phyloP scores from a whole-genome alignment of 1,139 yeast genomes.

The Pichia sp. region DNA sequence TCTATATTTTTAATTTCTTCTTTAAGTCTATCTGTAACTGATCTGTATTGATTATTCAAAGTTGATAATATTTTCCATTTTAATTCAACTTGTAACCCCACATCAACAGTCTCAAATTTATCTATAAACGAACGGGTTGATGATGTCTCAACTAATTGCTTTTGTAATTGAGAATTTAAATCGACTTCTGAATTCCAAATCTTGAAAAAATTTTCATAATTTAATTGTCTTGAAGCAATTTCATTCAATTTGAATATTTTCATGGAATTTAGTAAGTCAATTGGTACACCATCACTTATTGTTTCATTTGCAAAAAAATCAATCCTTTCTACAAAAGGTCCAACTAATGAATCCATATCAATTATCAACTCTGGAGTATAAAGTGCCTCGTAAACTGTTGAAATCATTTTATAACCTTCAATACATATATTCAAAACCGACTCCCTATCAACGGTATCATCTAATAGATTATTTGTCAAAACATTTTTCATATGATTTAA shows the following conservation, averaged over 20 bases:
- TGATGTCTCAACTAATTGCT: constrained; percentile 38
- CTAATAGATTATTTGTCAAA: constrained; percentile 9
- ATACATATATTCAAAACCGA: constrained; percentile 16
- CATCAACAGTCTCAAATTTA: constrained; percentile 29
- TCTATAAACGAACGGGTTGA: constrained; percentile 41
- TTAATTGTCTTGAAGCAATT: constrained; percentile 27
- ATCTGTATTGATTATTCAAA: constrained; percentile 36
- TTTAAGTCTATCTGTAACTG: constrained; percentile 35
- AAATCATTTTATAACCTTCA: constrained; percentile 29
- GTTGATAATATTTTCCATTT: constrained; percentile 39
- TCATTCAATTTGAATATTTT: constrained; percentile 29
- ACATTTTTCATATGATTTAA: constrained; percentile 1
- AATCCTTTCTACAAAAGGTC: constrained; percentile 10
- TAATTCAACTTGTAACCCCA: constrained; percentile 15
- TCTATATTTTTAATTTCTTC: constrained; percentile 23
- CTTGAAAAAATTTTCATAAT: constrained; percentile 26
- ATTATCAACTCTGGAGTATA: constrained; percentile 5
- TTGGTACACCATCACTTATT: constrained; percentile 16
- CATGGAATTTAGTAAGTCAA: constrained; percentile 27
- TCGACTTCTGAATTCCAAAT: constrained; percentile 20
- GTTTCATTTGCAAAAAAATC: constrained; percentile 16
- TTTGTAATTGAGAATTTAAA: constrained; percentile 22
- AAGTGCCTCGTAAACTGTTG: constrained; percentile 29
- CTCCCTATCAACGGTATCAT: no score
- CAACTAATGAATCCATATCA: constrained; percentile 7